phyloP scores from a whole-genome alignment of 1,284 basidiomycete genomes.

The Neotropicomus parvogracilis region DNA sequence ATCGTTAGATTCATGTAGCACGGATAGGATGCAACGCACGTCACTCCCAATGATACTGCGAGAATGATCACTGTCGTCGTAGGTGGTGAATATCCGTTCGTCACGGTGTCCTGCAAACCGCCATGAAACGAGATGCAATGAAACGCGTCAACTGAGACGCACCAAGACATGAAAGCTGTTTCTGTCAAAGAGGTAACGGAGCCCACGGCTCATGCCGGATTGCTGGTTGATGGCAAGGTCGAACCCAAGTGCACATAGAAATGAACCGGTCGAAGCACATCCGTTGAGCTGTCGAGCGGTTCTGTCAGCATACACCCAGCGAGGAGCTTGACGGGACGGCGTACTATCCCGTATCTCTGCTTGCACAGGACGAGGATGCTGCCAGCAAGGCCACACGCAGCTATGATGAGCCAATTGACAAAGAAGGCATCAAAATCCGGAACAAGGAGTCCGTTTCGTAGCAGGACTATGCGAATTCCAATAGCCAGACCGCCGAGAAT shows the following conservation, averaged over 20 bases:
- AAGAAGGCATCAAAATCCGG: constrained; percentile 35
- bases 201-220: constrained; percentile 56
- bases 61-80: constrained; percentile 44
- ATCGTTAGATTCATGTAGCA: background rate
- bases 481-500: constrained; percentile 53
- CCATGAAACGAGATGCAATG: background rate
- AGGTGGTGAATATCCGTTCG: constrained; percentile 45
- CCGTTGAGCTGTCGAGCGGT: constrained; percentile 39
- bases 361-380: constrained; percentile 41
- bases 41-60: constrained; percentile 43
- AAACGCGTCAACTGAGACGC: constrained; percentile 23
- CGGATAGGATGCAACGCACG: constrained; percentile 29
- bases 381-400: constrained; percentile 40
- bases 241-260: constrained; percentile 50
- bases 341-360: constrained; percentile 52
- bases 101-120: constrained; percentile 41
- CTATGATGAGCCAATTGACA: constrained; percentile 54
- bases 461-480: constrained; percentile 51
- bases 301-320: constrained; percentile 3
- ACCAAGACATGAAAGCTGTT: constrained; percentile 56
- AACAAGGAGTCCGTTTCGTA: constrained; percentile 49
- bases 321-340: constrained; percentile 23
- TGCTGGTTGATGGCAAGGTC: constrained; percentile 58
- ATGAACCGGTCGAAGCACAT: constrained; percentile 57
- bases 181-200: constrained; percentile 60